Percentiles rank a stretch among this genome's conserved stretches.
Conservation (phyloP, 306 rosid genomes). For the Geum urbanum region DNA sequence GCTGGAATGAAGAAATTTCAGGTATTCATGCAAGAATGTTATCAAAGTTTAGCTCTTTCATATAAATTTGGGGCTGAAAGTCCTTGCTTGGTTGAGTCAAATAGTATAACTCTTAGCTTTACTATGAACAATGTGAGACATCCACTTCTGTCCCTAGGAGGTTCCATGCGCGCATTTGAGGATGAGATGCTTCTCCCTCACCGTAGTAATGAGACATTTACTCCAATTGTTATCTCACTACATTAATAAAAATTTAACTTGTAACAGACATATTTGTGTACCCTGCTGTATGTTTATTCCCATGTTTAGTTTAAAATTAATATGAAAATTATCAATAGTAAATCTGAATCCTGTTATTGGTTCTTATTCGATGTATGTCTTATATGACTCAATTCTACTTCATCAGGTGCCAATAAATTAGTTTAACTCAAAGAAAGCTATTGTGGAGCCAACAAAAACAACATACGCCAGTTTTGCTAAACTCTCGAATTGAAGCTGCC, state of each 20-base stretch:
- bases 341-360: not conserved
- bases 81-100: not conserved
- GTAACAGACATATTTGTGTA: not conserved
- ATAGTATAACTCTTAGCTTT: not conserved
- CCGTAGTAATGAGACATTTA: not conserved
- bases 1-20: conserved; percentile 80
- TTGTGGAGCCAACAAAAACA: too few species aligned
- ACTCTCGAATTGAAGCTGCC: conserved; percentile 5
- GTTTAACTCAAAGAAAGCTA: too few species aligned
- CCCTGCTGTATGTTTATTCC: not conserved
- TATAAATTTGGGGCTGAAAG: not conserved
- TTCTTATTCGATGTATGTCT: not conserved
- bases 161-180: not conserved
- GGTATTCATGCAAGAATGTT: conserved; percentile 39
- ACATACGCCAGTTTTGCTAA: too few species aligned
- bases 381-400: conserved; percentile 17
- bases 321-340: not conserved
- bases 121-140: too few species aligned
- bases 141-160: not conserved
- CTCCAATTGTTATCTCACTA: not conserved
- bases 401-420: conserved; percentile 69
- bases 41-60: not conserved
- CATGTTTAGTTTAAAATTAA: not conserved
- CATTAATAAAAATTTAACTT: not conserved
- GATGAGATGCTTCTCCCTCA: not conserved